These are phyloP conservation scores for Helianthus tuberosus DNA, from an alignment of 129 eudicot genomes.

Conservation along the genomic window DNA sequence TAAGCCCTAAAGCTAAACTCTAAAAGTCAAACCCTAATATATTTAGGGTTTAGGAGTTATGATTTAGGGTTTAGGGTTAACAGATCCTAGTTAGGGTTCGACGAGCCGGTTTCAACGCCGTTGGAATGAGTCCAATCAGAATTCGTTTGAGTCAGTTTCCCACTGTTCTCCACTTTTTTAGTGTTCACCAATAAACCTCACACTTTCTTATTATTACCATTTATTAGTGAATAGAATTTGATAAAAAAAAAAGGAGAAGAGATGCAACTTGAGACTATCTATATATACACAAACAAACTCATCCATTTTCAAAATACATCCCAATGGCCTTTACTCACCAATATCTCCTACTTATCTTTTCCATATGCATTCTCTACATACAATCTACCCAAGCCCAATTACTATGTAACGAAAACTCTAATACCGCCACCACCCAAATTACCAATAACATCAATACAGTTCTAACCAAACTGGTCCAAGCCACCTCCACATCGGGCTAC, in stretches of 20 bases:
- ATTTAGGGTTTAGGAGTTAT: too few species aligned
- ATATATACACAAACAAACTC: slow-evolving; percentile 9
- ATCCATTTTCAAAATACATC: not conserved
- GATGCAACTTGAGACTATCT: not conserved
- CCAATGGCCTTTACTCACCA: slow-evolving; percentile 32
- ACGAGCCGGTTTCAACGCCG: too few species aligned
- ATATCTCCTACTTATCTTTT: slow-evolving; percentile 28
- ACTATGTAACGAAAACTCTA: slow-evolving; percentile 41
- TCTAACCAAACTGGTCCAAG: slow-evolving; percentile 39
- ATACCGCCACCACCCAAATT: slow-evolving; percentile 21
- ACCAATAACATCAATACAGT: slow-evolving; percentile 49
- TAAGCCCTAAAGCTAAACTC: too few species aligned
- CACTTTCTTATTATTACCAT: too few species aligned
- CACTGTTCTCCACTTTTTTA: too few species aligned
- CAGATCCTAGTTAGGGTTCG: too few species aligned
- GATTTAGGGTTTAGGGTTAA: too few species aligned
- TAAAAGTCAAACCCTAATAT: too few species aligned
- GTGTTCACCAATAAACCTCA: too few species aligned
- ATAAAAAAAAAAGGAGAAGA: not conserved
- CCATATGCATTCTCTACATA: slow-evolving; percentile 31
- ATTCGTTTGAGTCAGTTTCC: too few species aligned
- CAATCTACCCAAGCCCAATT: slow-evolving; percentile 25
- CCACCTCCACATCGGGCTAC: slow-evolving; percentile 42
- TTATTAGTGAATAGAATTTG: too few species aligned
- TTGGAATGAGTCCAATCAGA: too few species aligned